These are phyloP conservation scores for Arthonia radiata DNA, from an alignment of 495 filamentous ascomycete species.

Conservation along the genomic window DNA sequence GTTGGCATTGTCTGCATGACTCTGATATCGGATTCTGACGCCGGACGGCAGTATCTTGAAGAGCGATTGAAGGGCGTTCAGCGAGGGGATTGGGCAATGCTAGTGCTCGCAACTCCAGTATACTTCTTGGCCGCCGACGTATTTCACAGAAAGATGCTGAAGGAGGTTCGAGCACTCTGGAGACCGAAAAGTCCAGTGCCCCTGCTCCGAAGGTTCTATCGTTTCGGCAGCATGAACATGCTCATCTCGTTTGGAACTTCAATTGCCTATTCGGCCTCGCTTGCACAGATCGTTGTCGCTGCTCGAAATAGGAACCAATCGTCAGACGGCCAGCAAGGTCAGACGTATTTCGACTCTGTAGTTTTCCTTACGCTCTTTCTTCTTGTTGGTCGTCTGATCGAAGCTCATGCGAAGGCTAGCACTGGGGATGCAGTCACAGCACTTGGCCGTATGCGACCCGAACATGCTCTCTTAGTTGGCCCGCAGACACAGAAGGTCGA, in stretches of 20 bases:
- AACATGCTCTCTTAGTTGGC: slow-evolving; percentile 43
- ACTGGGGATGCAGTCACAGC: slow-evolving; percentile 71
- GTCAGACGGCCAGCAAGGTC: slow-evolving; percentile 11
- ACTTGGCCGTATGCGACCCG: slow-evolving; percentile 54
- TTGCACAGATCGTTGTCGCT: slow-evolving; percentile 52
- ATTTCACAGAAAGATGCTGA: slow-evolving; percentile 56
- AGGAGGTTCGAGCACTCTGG: slow-evolving; percentile 64
- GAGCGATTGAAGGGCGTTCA: slow-evolving; percentile 41
- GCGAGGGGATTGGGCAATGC: slow-evolving; percentile 58
- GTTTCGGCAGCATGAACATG: slow-evolving; percentile 93
- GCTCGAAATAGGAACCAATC: slow-evolving; percentile 17
- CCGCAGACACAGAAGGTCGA: slow-evolving; percentile 19
- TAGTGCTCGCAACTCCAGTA: slow-evolving; percentile 68
- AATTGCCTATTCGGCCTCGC: slow-evolving; percentile 67
- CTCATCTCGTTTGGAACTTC: slow-evolving; percentile 72
- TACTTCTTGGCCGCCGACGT: slow-evolving; percentile 75
- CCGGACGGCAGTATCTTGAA: slow-evolving; percentile 36
- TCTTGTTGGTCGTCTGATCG: slow-evolving; percentile 53
- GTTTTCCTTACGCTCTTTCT: slow-evolving; percentile 87
- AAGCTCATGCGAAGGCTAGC: slow-evolving; percentile 81
- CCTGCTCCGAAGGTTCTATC: slow-evolving; percentile 52
- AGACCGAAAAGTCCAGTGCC: slow-evolving; percentile 53
- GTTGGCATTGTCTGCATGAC: slow-evolving; percentile 86
- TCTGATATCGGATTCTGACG: slow-evolving; percentile 35
- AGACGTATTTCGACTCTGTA: slow-evolving; percentile 79